phyloP scores from a whole-genome alignment of 2,329 filamentous ascomycete species.

The Sclerotinia subarctica region DNA sequence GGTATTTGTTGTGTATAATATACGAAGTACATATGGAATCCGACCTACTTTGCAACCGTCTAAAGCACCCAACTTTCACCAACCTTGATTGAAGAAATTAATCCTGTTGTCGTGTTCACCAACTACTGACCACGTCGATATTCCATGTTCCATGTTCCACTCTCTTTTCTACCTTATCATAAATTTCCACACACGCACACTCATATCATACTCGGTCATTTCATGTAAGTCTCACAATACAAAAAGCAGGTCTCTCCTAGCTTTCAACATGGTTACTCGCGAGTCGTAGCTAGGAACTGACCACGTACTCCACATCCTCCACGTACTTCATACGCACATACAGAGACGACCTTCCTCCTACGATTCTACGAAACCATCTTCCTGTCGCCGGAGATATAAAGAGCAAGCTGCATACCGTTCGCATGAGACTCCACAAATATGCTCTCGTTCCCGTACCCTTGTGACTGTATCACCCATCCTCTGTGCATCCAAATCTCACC shows the following conservation, averaged over 20 bases:
- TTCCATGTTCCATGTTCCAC: conserved; percentile 8
- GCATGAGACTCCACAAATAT: too few species aligned
- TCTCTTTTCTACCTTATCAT: conserved; percentile 1
- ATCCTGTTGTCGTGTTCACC: conserved; percentile 3
- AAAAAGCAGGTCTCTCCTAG: too few species aligned
- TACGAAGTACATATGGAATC: neutral
- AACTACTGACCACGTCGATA: conserved; percentile 3
- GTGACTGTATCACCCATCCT: neutral
- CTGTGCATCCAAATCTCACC: too few species aligned
- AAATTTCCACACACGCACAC: neutral
- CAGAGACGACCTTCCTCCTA: neutral
- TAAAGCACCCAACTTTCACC: neutral
- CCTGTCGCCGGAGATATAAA: neutral
- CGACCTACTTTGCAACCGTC: neutral
- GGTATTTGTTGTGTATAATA: neutral
- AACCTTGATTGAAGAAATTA: neutral
- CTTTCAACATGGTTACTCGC: neutral
- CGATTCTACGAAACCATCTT: neutral
- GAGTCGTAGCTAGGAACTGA: neutral
- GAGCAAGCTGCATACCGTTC: neutral
- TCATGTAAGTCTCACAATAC: too few species aligned
- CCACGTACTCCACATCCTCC: conserved; percentile 6
- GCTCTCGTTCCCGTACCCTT: neutral
- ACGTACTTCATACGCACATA: too few species aligned
- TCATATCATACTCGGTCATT: neutral